These are phyloP conservation scores for Mucor mucedo DNA, from an alignment of 371 early-diverging fungal species.

Conservation along the genomic window DNA sequence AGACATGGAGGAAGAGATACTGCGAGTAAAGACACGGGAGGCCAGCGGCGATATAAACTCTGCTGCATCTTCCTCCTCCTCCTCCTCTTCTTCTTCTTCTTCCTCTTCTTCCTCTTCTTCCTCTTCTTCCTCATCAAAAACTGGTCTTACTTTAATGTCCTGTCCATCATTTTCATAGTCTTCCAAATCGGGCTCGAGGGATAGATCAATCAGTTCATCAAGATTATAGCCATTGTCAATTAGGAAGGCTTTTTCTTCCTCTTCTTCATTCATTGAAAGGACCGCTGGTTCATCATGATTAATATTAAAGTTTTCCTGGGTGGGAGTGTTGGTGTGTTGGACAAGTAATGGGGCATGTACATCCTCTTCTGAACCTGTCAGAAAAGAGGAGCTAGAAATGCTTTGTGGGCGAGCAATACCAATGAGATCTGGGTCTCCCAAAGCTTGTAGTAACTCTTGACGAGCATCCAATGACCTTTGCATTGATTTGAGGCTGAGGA, in stretches of 20 bases:
- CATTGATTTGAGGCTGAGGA: constrained; percentile 43
- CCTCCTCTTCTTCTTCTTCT: constrained; percentile 2
- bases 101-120: not conserved
- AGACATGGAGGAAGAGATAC: constrained; percentile 13
- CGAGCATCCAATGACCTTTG: constrained; percentile 43
- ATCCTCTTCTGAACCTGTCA: constrained; percentile 20
- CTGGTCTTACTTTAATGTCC: not conserved
- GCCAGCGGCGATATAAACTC: not conserved
- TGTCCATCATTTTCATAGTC: not conserved
- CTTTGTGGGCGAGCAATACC: constrained; percentile 14
- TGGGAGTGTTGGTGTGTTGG: constrained; percentile 10
- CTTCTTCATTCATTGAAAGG: not conserved
- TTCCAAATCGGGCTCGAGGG: not conserved
- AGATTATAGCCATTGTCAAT: not conserved
- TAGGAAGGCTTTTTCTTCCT: not conserved
- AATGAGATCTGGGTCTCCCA: constrained; percentile 30
- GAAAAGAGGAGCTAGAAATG: constrained; percentile 2
- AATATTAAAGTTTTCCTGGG: not conserved
- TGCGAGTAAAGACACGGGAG: not conserved
- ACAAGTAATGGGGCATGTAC: constrained; percentile 29
- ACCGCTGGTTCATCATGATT: constrained; percentile 8
- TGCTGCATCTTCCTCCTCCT: not conserved
- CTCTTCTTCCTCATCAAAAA: not conserved
- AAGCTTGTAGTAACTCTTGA: constrained; percentile 35
- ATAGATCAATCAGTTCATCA: not conserved